A percentile compares a stretch with the other conserved stretches of the same genome.
phyloP scores from a whole-genome alignment of 2,329 filamentous ascomycete species.

The Ophiostoma sp. region DNA sequence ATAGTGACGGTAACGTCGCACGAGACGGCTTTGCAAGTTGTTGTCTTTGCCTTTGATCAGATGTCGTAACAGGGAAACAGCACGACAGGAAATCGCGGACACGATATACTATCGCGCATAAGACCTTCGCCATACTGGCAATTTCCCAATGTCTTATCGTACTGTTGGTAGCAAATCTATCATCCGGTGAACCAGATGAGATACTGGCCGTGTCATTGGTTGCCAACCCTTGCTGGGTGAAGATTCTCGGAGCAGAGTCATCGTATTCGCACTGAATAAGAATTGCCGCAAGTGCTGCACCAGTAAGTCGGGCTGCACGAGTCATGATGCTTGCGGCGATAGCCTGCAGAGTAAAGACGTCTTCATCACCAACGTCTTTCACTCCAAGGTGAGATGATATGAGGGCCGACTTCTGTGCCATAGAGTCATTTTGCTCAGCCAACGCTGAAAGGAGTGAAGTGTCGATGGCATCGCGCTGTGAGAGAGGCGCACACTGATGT shows the following conservation, averaged over 20 bases:
- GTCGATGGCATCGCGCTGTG: background rate
- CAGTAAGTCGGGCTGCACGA: constrained; percentile 82
- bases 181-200: background rate
- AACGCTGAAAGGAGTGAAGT: background rate
- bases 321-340: constrained; percentile 78
- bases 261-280: constrained; percentile 64
- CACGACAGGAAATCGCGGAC: background rate
- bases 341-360: constrained; percentile 77
- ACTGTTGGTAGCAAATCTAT: too few species aligned
- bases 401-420: background rate
- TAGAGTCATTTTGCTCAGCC: background rate
- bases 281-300: constrained; percentile 78
- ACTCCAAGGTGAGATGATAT: background rate
- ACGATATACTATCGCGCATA: background rate
- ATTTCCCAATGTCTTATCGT: background rate
- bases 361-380: constrained; percentile 33
- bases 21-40: background rate
- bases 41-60: too few species aligned
- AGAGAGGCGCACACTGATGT: background rate
- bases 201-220: background rate
- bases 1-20: background rate
- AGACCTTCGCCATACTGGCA: background rate
- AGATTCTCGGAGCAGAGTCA: background rate
- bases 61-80: background rate
- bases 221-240: too few species aligned